Conservation (phyloP, 2,329 filamentous ascomycete species). For the Pseudogymnoascus sp. region DNA sequence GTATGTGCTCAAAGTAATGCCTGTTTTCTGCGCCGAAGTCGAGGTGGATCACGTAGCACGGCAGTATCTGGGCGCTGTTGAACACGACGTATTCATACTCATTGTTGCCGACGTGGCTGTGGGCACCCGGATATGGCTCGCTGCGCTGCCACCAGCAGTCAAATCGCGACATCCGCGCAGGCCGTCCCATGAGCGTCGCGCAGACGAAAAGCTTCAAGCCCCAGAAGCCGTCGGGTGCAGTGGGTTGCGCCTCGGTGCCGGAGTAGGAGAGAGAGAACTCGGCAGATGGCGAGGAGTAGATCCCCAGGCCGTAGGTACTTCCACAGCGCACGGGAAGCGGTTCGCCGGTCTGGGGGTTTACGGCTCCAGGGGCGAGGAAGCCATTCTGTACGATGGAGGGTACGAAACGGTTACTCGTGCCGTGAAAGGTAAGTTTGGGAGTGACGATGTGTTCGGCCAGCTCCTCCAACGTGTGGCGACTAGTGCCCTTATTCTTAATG, state of each 20-base stretch:
- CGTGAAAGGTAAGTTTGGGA: slow-evolving; percentile 35
- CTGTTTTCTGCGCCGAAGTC: slow-evolving; percentile 33
- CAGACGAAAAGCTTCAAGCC: slow-evolving; percentile 38
- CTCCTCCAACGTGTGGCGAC: slow-evolving; percentile 23
- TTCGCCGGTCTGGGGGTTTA: slow-evolving; percentile 25
- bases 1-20: slow-evolving; percentile 22
- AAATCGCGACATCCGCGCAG: slow-evolving; percentile 25
- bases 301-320: slow-evolving; percentile 34
- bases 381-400: slow-evolving; percentile 37
- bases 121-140: slow-evolving; percentile 25
- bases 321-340: slow-evolving; percentile 30
- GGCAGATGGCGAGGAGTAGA: slow-evolving; percentile 37
- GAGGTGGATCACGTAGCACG: slow-evolving; percentile 38
- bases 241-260: slow-evolving; percentile 24
- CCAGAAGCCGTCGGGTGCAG: slow-evolving; percentile 27
- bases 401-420: slow-evolving; percentile 31
- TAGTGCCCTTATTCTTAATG: not conserved
- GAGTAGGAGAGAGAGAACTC: slow-evolving; percentile 34
- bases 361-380: slow-evolving; percentile 33
- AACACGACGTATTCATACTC: slow-evolving; percentile 37
- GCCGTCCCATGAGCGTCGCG: slow-evolving; percentile 38
- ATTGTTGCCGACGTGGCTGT: slow-evolving; percentile 34
- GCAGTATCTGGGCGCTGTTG: slow-evolving; percentile 35
- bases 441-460: slow-evolving; percentile 31
- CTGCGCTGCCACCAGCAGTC: slow-evolving; percentile 26